A percentile compares a stretch with the other conserved stretches of the same genome.
phyloP scores from a whole-genome alignment of 169 alveolate species.

The Plasmodium gallinaceum region DNA sequence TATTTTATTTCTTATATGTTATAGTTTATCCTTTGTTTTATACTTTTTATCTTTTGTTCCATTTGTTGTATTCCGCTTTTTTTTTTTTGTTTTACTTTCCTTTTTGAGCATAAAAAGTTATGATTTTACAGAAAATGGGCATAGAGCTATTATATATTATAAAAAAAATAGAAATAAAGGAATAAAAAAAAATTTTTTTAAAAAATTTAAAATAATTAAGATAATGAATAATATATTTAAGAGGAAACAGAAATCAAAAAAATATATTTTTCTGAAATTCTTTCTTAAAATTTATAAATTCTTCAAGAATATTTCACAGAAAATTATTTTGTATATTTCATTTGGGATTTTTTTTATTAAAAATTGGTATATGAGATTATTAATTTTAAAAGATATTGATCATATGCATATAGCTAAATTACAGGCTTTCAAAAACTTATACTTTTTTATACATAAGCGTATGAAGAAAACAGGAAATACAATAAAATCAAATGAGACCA shows the following conservation, averaged over 20 bases:
- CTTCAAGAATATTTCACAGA: neutral
- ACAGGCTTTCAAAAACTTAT: slow-evolving; percentile 66
- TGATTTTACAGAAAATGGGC: slow-evolving; percentile 55
- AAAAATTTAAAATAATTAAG: neutral
- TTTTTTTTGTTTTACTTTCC: slow-evolving; percentile 12
- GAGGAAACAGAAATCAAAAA: neutral
- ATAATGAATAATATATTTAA: slow-evolving; percentile 10
- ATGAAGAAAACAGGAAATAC: neutral
- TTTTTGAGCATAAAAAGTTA: slow-evolving; percentile 38
- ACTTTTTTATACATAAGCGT: slow-evolving; percentile 64
- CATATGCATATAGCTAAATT: slow-evolving; percentile 71
- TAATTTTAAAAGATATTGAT: slow-evolving; percentile 64
- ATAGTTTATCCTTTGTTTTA: slow-evolving; percentile 38
- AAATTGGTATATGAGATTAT: slow-evolving; percentile 60
- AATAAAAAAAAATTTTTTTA: neutral
- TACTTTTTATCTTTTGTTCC: slow-evolving; percentile 52
- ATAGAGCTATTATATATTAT: slow-evolving; percentile 35
- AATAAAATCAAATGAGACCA: neutral
- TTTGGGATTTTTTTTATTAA: slow-evolving; percentile 57
- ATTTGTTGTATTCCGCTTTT: slow-evolving; percentile 39
- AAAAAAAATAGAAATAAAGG: slow-evolving; percentile 12
- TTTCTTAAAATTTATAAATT: neutral
- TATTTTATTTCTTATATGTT: slow-evolving; percentile 50
- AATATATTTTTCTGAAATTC: neutral
- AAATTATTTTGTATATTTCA: slow-evolving; percentile 11